phyloP scores from a whole-genome alignment of 345 rosid genomes.

The Eucalyptus lansdowneana region DNA sequence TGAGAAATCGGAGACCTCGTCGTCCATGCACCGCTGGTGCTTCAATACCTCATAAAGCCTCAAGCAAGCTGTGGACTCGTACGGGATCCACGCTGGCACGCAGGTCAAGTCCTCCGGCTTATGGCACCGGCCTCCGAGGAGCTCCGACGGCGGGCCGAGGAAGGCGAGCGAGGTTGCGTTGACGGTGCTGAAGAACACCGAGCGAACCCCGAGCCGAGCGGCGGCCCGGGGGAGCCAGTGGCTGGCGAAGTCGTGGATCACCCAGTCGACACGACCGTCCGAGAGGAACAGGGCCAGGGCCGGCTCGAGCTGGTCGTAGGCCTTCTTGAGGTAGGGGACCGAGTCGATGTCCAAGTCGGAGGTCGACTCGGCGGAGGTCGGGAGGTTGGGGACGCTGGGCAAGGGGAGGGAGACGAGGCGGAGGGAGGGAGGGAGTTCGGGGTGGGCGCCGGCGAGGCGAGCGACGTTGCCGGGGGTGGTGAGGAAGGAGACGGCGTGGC shows the following conservation, averaged over 20 bases:
- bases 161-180: constrained; percentile 1
- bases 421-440: neutral
- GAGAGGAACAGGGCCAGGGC: constrained; percentile 10
- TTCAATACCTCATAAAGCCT: neutral
- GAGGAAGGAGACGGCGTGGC: neutral
- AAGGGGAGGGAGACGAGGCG: constrained; percentile 9
- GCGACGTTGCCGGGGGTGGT: neutral
- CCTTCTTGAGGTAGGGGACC: constrained; percentile 16
- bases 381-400: constrained; percentile 7
- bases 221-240: constrained; percentile 23
- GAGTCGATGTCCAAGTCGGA: constrained; percentile 12
- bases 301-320: constrained; percentile 10
- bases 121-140: neutral
- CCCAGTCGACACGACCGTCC: constrained; percentile 8
- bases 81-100: constrained; percentile 12
- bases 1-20: neutral
- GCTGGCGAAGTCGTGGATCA: constrained; percentile 16
- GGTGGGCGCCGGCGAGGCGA: neutral
- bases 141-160: neutral
- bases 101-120: constrained; percentile 11
- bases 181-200: constrained; percentile 10
- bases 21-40: neutral
- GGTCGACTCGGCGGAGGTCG: constrained; percentile 13
- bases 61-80: neutral
- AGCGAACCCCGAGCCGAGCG: neutral